phyloP scores from a whole-genome alignment of 371 early-diverging fungal species.

The Mortierella sp. region DNA sequence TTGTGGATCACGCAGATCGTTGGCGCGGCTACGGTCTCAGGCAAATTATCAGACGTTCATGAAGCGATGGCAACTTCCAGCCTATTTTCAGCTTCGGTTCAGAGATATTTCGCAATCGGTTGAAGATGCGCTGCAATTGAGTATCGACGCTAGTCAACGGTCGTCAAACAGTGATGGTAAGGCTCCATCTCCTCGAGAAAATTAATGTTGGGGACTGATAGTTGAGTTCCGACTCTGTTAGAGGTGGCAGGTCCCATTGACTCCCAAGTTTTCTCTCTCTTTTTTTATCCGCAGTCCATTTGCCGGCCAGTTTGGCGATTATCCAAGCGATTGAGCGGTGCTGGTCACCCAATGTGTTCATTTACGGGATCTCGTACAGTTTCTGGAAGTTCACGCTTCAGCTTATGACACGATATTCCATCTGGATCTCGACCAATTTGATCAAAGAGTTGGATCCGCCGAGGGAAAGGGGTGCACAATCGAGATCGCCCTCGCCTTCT shows the following conservation, averaged over 20 bases:
- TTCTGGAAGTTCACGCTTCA: conserved; percentile 85
- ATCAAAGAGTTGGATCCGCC: conserved; percentile 24
- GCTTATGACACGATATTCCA: conserved; percentile 55
- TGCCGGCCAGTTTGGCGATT: conserved; percentile 64
- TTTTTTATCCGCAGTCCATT: conserved; percentile 12
- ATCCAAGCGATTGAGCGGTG: conserved; percentile 66
- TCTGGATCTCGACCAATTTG: conserved; percentile 35
- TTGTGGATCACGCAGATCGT: conserved; percentile 59
- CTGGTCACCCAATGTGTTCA: conserved; percentile 75
- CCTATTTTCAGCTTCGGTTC: conserved; percentile 80
- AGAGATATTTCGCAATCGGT: conserved; percentile 27
- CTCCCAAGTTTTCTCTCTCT: background rate
- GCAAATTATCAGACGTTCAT: conserved; percentile 74
- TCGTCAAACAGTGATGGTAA: conserved; percentile 20
- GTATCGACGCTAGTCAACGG: conserved; percentile 11
- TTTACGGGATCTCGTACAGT: conserved; percentile 68
- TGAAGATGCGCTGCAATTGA: conserved; percentile 38
- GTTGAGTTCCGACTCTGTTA: too few species aligned
- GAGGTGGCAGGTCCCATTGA: background rate
- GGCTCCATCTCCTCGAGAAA: background rate
- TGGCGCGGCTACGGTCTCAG: conserved; percentile 68
- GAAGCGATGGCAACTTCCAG: conserved; percentile 78
- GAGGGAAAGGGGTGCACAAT: conserved; percentile 21
- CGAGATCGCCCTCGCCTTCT: conserved; percentile 46
- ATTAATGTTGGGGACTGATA: background rate